Evolutionary conservation across 129 eudicot genomes (phyloP).

Genomic region (Artemisia argyi): DNA sequence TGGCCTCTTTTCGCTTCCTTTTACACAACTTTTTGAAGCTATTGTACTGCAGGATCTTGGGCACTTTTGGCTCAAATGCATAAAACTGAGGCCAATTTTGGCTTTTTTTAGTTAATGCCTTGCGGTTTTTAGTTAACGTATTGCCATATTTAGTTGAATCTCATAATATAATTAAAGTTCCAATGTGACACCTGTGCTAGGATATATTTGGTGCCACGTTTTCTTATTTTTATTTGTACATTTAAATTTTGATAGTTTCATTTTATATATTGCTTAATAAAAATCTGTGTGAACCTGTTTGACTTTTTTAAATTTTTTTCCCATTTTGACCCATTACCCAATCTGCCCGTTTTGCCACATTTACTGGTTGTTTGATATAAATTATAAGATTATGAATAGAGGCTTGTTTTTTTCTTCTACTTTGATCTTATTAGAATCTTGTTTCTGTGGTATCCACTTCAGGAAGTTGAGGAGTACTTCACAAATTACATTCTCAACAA

Average conservation of each 20-base stretch:
- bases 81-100: neutral
- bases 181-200: too few relatives aligned
- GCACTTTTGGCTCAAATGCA: neutral
- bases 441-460: slow-evolving; percentile 17
- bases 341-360: neutral
- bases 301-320: too few relatives aligned
- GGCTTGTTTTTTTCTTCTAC: neutral
- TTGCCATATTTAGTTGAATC: too few relatives aligned
- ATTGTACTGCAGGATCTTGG: neutral
- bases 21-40: neutral
- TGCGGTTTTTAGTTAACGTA: too few relatives aligned
- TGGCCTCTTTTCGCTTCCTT: neutral
- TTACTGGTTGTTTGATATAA: neutral
- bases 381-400: neutral
- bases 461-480: slow-evolving; percentile 83
- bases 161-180: too few relatives aligned
- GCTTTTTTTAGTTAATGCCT: neutral
- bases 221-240: neutral
- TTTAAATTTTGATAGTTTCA: neutral
- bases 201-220: too few relatives aligned
- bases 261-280: too few relatives aligned
- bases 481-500: slow-evolving; percentile 77
- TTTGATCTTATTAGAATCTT: neutral
- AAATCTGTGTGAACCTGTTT: too few relatives aligned
- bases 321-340: neutral